These are phyloP conservation scores for Fusarium bulbicola DNA, from an alignment of 2,329 filamentous ascomycete genomes.

Conservation along the genomic window DNA sequence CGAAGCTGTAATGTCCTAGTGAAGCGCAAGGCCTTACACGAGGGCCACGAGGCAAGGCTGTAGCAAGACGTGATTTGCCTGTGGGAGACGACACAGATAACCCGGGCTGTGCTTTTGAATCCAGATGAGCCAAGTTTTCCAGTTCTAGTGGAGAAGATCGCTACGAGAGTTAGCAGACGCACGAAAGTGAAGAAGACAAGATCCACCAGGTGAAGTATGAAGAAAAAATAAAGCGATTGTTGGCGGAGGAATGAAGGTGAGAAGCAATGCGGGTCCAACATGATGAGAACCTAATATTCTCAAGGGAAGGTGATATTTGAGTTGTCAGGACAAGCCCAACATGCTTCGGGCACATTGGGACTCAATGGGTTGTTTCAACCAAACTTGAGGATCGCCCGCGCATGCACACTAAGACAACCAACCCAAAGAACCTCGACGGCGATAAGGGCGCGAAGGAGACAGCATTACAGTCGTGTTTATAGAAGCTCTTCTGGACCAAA, in stretches of 20 bases:
- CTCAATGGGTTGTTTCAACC: slow-evolving; percentile 23
- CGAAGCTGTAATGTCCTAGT: slow-evolving; percentile 12
- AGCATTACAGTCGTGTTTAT: slow-evolving; percentile 9
- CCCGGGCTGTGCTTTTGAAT: neutral
- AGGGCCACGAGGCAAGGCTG: neutral
- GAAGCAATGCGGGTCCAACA: neutral
- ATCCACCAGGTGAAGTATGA: slow-evolving; percentile 12
- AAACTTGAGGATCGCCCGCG: slow-evolving; percentile 15
- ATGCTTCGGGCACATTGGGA: slow-evolving; percentile 20
- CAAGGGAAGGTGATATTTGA: neutral
- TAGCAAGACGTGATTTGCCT: slow-evolving; percentile 16
- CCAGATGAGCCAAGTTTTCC: slow-evolving; percentile 20
- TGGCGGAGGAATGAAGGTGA: neutral
- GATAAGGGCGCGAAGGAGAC: slow-evolving; percentile 7
- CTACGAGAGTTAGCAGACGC: slow-evolving; percentile 28
- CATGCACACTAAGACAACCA: slow-evolving; percentile 24
- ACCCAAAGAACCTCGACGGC: slow-evolving; percentile 4
- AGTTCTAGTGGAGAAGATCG: slow-evolving; percentile 16
- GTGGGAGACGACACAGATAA: slow-evolving; percentile 10
- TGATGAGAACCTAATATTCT: neutral
- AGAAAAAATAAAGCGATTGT: neutral
- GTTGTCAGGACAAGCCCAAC: slow-evolving; percentile 14
- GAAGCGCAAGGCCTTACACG: slow-evolving; percentile 2
- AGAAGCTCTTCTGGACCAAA: neutral
- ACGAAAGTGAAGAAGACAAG: slow-evolving; percentile 19